These are phyloP conservation scores for Saccharomycopsis crataegensis DNA, from an alignment of 1,139 yeast species.

Conservation along the genomic window DNA sequence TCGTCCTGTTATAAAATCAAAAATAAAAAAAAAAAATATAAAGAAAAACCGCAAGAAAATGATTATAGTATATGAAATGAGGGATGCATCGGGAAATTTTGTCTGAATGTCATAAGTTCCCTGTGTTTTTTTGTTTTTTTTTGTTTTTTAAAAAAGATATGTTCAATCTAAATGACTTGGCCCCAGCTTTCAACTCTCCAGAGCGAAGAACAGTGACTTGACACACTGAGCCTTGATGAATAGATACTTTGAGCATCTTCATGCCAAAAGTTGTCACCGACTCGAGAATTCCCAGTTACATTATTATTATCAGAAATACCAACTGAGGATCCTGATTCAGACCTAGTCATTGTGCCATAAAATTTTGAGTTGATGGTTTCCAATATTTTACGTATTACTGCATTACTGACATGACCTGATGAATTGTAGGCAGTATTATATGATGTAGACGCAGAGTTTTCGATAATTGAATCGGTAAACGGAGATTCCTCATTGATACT, in stretches of 20 bases:
- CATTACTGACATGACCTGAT: neutral
- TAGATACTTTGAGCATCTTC: slow-evolving; percentile 9
- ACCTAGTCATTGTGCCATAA: neutral
- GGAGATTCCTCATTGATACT: neutral
- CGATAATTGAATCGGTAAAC: neutral
- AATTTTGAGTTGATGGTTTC: neutral
- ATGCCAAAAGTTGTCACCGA: slow-evolving; percentile 11
- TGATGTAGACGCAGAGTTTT: neutral
- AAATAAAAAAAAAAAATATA: too few species aligned
- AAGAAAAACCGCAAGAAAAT: too few species aligned
- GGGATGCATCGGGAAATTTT: too few species aligned
- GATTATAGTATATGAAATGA: too few species aligned
- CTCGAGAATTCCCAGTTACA: neutral
- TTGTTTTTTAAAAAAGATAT: too few species aligned
- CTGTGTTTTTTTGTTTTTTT: too few species aligned
- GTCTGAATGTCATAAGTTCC: too few species aligned
- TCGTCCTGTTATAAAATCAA: too few species aligned
- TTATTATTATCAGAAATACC: neutral
- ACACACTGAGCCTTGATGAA: slow-evolving; percentile 5
- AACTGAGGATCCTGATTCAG: neutral
- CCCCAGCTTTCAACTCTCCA: slow-evolving; percentile 1
- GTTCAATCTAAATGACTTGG: neutral
- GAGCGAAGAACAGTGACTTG: neutral
- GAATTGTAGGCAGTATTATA: slow-evolving; percentile 2
- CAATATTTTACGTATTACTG: neutral